Evolutionary conservation across 352 stramenopile species (phyloP).

Genomic region (Phytophthora colocasiae): DNA sequence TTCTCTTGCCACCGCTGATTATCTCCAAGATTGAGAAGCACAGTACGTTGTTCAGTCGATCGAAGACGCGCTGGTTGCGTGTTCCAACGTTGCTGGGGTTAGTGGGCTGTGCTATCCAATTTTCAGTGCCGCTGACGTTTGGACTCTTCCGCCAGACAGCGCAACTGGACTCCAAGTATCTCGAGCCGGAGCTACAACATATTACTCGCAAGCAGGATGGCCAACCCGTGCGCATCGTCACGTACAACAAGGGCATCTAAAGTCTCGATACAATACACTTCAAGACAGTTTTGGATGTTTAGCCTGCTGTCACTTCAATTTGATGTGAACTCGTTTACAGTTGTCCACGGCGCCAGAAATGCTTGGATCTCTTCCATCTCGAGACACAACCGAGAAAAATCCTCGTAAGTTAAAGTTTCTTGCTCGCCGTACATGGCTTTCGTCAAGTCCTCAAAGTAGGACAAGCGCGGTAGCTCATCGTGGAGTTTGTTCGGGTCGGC

Average conservation of each 20-base stretch:
- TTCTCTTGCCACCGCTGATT: slow-evolving; percentile 74
- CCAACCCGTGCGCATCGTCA: slow-evolving; percentile 65
- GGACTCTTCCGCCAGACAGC: slow-evolving; percentile 86
- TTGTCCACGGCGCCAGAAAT: slow-evolving; percentile 24
- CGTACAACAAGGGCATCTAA: slow-evolving; percentile 86
- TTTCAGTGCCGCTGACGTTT: slow-evolving; percentile 87
- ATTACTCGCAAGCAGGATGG: slow-evolving; percentile 51
- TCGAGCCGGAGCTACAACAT: slow-evolving; percentile 69
- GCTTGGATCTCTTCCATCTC: slow-evolving; percentile 17
- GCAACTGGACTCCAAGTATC: slow-evolving; percentile 62
- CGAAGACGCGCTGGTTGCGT: slow-evolving; percentile 55
- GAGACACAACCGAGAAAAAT: slow-evolving; percentile 27
- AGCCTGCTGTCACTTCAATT: neutral
- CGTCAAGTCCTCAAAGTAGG: slow-evolving; percentile 39
- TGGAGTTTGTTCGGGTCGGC: neutral
- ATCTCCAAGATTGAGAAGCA: slow-evolving; percentile 64
- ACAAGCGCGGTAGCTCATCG: neutral
- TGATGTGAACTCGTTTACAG: neutral
- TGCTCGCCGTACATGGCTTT: slow-evolving; percentile 38
- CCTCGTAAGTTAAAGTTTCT: slow-evolving; percentile 29
- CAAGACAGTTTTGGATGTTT: neutral
- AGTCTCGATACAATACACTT: neutral
- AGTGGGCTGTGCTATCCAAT: slow-evolving; percentile 82
- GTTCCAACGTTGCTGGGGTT: slow-evolving; percentile 73
- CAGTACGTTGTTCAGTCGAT: slow-evolving; percentile 37